Evolutionary conservation across 75 land plant species (phyloP).

Genomic region (Larix kaempferi): DNA sequence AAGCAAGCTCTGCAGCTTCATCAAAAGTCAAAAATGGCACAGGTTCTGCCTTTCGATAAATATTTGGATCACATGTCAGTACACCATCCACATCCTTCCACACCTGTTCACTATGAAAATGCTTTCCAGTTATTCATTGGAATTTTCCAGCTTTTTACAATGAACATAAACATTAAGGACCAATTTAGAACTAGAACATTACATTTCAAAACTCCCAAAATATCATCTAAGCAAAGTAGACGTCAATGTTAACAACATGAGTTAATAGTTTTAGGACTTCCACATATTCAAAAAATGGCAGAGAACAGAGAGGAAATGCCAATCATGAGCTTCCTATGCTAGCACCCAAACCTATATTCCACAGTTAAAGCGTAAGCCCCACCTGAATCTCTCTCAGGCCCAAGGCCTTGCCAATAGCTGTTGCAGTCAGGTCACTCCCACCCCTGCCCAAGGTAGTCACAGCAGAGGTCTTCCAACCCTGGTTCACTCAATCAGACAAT

Average conservation of each 20-base stretch:
- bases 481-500: not conserved
- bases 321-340: not conserved
- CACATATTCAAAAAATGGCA: not conserved
- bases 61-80: constrained; percentile 93
- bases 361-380: not conserved
- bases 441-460: constrained; percentile 96
- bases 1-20: constrained; percentile 97
- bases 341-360: not conserved
- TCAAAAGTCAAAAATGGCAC: constrained; percentile 95
- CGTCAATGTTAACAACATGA: not conserved
- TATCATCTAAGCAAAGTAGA: not conserved
- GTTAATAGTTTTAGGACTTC: not conserved
- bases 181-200: not conserved
- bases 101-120: constrained; percentile 47
- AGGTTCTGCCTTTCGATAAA: constrained; percentile 61
- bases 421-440: constrained; percentile 98
- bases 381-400: constrained; percentile 88
- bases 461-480: constrained; percentile 84
- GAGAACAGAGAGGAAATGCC: not conserved
- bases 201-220: not conserved
- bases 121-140: constrained; percentile 1
- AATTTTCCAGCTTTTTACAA: not conserved
- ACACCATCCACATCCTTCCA: constrained; percentile 99
- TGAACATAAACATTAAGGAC: not conserved
- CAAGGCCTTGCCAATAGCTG: constrained; percentile 91